phyloP scores from a whole-genome alignment of 2,329 filamentous ascomycete genomes.

The Paecilomyces sp. region DNA sequence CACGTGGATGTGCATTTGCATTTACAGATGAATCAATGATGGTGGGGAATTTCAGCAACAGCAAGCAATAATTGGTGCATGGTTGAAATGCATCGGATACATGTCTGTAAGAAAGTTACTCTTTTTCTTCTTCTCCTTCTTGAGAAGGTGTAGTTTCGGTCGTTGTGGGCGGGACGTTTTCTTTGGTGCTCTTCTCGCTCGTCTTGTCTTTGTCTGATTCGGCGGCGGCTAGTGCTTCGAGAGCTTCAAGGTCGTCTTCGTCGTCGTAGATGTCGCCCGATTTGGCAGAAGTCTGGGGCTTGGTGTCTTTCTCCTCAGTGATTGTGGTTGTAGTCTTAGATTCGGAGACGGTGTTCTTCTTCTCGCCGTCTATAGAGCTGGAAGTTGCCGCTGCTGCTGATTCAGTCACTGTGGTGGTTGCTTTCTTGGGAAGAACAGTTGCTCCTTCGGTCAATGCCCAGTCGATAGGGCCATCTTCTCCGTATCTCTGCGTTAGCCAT shows the following conservation, averaged over 20 bases:
- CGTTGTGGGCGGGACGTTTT: not conserved
- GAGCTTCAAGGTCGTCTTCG: conserved; percentile 33
- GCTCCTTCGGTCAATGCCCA: conserved; percentile 58
- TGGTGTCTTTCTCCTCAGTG: conserved; percentile 3
- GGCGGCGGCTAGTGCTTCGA: conserved; percentile 32
- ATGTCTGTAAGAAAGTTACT: not conserved
- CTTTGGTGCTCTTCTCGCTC: not conserved
- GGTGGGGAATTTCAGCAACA: not conserved
- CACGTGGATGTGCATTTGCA: too few species aligned
- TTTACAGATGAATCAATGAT: too few species aligned
- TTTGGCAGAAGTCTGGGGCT: conserved; percentile 10
- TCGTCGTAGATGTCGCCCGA: conserved; percentile 18
- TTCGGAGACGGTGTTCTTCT: conserved; percentile 15
- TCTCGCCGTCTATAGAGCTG: conserved; percentile 9
- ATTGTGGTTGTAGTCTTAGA: not conserved
- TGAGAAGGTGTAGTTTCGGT: not conserved
- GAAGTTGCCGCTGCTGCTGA: conserved; percentile 8
- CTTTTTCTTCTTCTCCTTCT: not conserved
- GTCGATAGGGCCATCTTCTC: conserved; percentile 71
- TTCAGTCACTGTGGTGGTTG: conserved; percentile 1
- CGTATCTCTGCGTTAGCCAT: conserved; percentile 75
- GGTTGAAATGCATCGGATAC: not conserved
- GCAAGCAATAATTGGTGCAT: not conserved
- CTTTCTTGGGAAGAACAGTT: conserved; percentile 6
- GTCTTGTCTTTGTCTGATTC: conserved; percentile 8